These are phyloP conservation scores for Nepenthes gracilis DNA, from an alignment of 148 eudicot species.

Conservation along the genomic window DNA sequence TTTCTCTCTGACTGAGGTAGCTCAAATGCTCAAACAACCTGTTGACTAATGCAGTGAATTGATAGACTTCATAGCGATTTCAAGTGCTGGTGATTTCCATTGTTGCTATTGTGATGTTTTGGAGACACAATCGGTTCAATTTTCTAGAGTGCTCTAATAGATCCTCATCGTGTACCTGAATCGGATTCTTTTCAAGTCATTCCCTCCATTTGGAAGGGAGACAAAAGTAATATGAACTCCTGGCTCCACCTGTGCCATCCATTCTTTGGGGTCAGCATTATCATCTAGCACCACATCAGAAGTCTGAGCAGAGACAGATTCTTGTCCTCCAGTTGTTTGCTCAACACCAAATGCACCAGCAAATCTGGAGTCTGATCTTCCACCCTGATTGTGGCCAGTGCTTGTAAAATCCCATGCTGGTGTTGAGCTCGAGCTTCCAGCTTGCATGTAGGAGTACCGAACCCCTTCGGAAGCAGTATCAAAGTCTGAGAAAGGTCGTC, in stretches of 20 bases:
- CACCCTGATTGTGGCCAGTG: slow-evolving; percentile 22
- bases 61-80: too few relatives aligned
- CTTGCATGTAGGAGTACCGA: slow-evolving; percentile 54
- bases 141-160: too few relatives aligned
- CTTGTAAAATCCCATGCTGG: slow-evolving; percentile 85
- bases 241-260: slow-evolving; percentile 99
- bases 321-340: slow-evolving; percentile 30
- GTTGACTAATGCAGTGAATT: too few relatives aligned
- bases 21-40: too few relatives aligned
- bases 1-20: too few relatives aligned
- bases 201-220: slow-evolving; percentile 85
- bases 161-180: slow-evolving; percentile 51
- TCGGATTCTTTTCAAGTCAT: slow-evolving; percentile 87
- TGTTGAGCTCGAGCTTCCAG: slow-evolving; percentile 82
- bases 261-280: slow-evolving; percentile 82
- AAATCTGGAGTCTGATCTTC: slow-evolving; percentile 51
- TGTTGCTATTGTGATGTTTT: too few relatives aligned
- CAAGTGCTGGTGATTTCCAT: too few relatives aligned
- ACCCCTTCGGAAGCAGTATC: slow-evolving; percentile 81
- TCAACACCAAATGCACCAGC: slow-evolving; percentile 14
- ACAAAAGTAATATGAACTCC: slow-evolving; percentile 96
- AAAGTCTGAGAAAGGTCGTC: slow-evolving; percentile 55
- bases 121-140: too few relatives aligned
- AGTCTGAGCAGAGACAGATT: slow-evolving; percentile 23
- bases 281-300: slow-evolving; percentile 60